Percentiles rank a stretch among this genome's conserved stretches.
Evolutionary conservation across 768 basidiomycete species (phyloP).

Genomic region (Leccinum olivaceopallidum): DNA sequence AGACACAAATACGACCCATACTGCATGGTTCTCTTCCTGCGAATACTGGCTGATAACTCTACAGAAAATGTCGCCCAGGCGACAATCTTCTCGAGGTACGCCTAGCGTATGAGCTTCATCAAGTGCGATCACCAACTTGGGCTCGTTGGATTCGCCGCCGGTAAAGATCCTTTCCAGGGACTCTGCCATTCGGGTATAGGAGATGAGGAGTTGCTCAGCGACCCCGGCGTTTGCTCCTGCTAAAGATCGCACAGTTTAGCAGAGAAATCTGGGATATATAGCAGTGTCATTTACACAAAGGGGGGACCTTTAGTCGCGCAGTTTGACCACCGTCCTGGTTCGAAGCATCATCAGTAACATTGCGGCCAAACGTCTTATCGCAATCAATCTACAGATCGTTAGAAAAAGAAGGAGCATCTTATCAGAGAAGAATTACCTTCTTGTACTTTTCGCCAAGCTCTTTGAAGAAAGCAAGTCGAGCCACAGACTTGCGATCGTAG

Average conservation of each 20-base stretch:
- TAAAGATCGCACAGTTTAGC: neutral
- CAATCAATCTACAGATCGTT: neutral
- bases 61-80: conserved; percentile 8
- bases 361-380: neutral
- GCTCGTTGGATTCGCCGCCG: neutral
- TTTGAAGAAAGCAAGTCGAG: neutral
- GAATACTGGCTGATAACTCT: conserved; percentile 12
- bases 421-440: neutral
- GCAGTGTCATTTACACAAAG: neutral
- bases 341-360: neutral
- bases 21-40: neutral
- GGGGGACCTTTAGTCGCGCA: neutral
- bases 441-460: neutral
- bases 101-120: conserved; percentile 15
- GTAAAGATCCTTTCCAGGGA: neutral
- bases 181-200: neutral
- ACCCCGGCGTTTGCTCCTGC: neutral
- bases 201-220: neutral
- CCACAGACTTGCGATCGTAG: neutral
- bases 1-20: conserved; percentile 21
- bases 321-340: neutral
- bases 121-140: conserved; percentile 17
- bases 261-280: too few species aligned
- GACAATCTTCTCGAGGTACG: neutral
- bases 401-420: neutral